phyloP scores from a whole-genome alignment of 495 filamentous ascomycete genomes.

The Hypoxylon cercidicola region DNA sequence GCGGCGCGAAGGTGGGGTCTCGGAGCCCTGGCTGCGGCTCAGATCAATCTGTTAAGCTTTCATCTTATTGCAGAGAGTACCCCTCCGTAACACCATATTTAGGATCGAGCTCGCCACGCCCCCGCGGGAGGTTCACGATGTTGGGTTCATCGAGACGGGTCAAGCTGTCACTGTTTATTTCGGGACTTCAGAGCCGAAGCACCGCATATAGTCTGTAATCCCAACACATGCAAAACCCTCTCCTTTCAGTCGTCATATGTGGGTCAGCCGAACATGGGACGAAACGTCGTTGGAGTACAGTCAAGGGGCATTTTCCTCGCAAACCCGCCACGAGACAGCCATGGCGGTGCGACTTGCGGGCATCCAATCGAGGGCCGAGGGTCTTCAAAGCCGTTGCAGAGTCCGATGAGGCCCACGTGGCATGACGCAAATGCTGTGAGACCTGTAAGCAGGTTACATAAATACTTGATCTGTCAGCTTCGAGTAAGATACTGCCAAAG shows the following conservation, averaged over 20 bases:
- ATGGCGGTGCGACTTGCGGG: conserved; percentile 1
- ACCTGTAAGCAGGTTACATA: conserved; percentile 25
- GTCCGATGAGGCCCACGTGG: conserved; percentile 28
- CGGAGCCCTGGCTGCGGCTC: conserved; percentile 17
- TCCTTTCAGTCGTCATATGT: conserved; percentile 6
- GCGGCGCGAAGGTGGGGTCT: conserved; percentile 11
- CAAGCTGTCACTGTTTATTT: conserved; percentile 13
- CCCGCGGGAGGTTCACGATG: conserved; percentile 3
- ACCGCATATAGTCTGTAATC: conserved; percentile 9
- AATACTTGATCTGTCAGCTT: conserved; percentile 13
- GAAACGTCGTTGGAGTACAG: background rate
- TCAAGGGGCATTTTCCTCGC: conserved; percentile 10
- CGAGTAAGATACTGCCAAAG: conserved; percentile 7
- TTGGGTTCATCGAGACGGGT: conserved; percentile 6
- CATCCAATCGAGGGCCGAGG: conserved; percentile 15
- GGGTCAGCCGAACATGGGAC: background rate
- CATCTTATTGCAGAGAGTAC: background rate
- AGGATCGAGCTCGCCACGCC: background rate
- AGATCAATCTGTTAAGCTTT: conserved; percentile 15
- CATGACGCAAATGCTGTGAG: conserved; percentile 27
- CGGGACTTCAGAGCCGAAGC: conserved; percentile 7
- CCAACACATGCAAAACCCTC: conserved; percentile 12
- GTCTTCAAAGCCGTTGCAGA: conserved; percentile 5
- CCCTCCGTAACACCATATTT: conserved; percentile 9
- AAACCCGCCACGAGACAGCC: conserved; percentile 13